Percentiles rank a stretch among this genome's conserved stretches.
These are phyloP conservation scores for Xylaria palmicola DNA, from an alignment of 495 filamentous ascomycete genomes.

Conservation along the genomic window DNA sequence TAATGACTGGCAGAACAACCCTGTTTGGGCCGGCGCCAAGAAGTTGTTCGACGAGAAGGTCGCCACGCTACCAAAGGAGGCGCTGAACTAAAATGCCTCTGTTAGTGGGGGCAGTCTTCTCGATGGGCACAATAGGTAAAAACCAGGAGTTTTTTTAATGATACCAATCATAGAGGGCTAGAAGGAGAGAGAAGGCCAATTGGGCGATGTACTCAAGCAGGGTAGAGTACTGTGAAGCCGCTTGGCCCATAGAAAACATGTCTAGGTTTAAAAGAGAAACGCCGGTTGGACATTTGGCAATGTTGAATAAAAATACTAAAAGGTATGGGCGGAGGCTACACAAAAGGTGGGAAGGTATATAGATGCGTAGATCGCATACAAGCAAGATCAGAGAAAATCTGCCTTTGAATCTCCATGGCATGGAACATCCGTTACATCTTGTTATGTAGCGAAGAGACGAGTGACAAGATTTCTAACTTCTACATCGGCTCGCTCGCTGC, in stretches of 20 bases:
- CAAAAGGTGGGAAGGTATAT: no score
- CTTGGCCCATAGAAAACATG: background rate
- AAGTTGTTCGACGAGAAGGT: conserved; percentile 85
- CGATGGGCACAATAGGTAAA: background rate
- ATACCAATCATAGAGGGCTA: conserved; percentile 1
- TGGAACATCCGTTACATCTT: background rate
- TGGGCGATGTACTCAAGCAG: background rate
- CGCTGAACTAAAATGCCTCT: conserved; percentile 23
- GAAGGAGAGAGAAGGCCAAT: background rate
- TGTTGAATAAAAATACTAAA: no score
- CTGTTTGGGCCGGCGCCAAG: conserved; percentile 83
- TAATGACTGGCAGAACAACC: conserved; percentile 66
- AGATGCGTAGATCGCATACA: no score
- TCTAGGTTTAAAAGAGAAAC: no score
- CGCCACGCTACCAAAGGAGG: conserved; percentile 61
- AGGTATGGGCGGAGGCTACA: no score
- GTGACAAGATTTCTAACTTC: background rate
- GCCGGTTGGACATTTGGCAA: no score
- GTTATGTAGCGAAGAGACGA: background rate
- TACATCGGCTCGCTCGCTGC: conserved; percentile 3
- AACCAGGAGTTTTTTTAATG: background rate
- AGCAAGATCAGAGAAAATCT: background rate
- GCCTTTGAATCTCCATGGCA: no score
- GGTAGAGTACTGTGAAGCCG: background rate
- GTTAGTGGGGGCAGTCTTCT: background rate